Evolutionary conservation across 495 filamentous ascomycete genomes (phyloP).

Genomic region (Bathelium albidoporum): DNA sequence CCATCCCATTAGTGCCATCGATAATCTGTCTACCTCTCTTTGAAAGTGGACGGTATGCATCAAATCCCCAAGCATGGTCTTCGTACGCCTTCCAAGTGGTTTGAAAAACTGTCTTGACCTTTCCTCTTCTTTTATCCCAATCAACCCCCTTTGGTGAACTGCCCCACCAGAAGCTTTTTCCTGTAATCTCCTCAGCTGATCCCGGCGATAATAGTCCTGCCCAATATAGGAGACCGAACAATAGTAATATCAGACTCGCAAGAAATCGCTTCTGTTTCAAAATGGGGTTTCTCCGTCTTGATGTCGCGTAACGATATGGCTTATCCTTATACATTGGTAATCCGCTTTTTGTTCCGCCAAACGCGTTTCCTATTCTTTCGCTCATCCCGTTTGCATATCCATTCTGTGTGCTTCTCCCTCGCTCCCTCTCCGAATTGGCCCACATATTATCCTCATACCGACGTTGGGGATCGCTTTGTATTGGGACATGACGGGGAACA

Average conservation of each 20-base stretch:
- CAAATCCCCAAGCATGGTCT: conserved; percentile 87
- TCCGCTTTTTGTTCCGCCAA: conserved; percentile 45
- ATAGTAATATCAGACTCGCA: conserved; percentile 38
- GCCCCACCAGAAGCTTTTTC: neutral
- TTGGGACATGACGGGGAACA: conserved; percentile 57
- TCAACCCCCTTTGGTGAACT: conserved; percentile 35
- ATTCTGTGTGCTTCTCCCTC: conserved; percentile 34
- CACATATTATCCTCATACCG: conserved; percentile 58
- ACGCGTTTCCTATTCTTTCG: conserved; percentile 42
- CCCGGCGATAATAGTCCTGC: conserved; percentile 40
- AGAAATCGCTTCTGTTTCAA: conserved; percentile 44
- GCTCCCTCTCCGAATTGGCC: conserved; percentile 35
- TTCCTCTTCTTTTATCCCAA: conserved; percentile 68
- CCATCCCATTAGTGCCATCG: conserved; percentile 53
- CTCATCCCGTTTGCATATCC: conserved; percentile 33
- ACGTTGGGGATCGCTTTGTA: conserved; percentile 58
- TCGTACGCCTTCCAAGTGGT: conserved; percentile 90
- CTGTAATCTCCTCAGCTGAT: conserved; percentile 7
- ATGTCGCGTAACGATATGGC: conserved; percentile 61
- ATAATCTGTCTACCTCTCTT: conserved; percentile 78
- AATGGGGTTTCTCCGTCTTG: conserved; percentile 33
- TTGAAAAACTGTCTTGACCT: conserved; percentile 81
- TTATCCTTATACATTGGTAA: conserved; percentile 99
- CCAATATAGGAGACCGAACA: conserved; percentile 47
- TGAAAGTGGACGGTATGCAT: conserved; percentile 73